phyloP scores from a whole-genome alignment of 1,284 basidiomycete species.

The Meira miltonrushii region DNA sequence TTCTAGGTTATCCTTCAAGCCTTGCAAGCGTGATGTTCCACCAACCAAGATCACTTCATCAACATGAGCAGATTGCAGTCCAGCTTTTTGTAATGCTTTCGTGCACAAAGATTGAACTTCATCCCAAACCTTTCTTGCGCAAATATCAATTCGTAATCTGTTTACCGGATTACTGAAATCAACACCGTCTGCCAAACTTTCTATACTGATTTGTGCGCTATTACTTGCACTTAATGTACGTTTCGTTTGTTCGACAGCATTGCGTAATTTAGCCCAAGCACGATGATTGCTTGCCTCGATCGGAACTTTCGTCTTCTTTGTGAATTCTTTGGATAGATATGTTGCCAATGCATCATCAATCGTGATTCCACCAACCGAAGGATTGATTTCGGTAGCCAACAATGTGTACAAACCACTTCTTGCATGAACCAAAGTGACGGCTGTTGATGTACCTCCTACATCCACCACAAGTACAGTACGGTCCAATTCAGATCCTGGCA shows the following conservation, averaged over 20 bases:
- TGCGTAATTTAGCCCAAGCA: constrained; percentile 84
- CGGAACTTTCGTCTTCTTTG: constrained; percentile 85
- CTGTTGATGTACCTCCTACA: constrained; percentile 60
- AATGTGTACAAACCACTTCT: constrained; percentile 59
- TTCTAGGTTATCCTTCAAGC: constrained; percentile 70
- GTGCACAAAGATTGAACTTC: constrained; percentile 58
- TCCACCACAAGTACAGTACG: constrained; percentile 60
- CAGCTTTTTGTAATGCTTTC: constrained; percentile 61
- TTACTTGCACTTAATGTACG: constrained; percentile 82
- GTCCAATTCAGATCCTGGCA: constrained; percentile 56
- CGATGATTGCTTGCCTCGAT: constrained; percentile 62
- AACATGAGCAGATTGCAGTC: constrained; percentile 70
- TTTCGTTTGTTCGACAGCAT: constrained; percentile 92
- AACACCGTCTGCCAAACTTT: constrained; percentile 87
- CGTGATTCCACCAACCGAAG: constrained; percentile 60
- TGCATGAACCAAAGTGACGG: constrained; percentile 57
- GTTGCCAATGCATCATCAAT: constrained; percentile 79
- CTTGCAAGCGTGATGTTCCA: constrained; percentile 77
- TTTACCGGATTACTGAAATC: constrained; percentile 93
- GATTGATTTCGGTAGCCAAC: constrained; percentile 56
- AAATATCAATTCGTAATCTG: constrained; percentile 85
- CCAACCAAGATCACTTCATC: constrained; percentile 82
- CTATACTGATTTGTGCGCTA: constrained; percentile 81
- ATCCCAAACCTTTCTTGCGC: constrained; percentile 65
- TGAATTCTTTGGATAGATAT: constrained; percentile 93